Conservation (phyloP, 441 rosid genomes). For the Syzygium malaccense region DNA sequence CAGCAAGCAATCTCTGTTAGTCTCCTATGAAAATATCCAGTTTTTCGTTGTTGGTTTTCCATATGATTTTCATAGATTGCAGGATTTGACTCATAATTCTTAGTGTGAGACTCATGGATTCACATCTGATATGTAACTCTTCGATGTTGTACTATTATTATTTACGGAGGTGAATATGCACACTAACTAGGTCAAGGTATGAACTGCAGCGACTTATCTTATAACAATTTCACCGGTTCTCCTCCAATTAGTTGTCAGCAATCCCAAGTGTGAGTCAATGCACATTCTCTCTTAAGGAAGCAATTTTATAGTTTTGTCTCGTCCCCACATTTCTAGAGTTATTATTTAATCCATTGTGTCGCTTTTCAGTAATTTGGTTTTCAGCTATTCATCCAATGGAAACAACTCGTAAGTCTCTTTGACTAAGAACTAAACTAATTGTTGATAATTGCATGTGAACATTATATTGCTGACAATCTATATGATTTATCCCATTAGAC, state of each 20-base stretch:
- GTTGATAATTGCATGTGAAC: neutral
- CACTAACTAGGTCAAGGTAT: neutral
- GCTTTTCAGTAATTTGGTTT: constrained; percentile 54
- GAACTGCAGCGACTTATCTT: constrained; percentile 71
- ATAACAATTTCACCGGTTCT: constrained; percentile 69
- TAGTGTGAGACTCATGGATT: neutral
- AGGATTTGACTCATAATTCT: neutral
- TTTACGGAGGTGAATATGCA: neutral
- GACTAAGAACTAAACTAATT: neutral
- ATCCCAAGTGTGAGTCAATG: constrained; percentile 34
- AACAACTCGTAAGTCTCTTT: constrained; percentile 48
- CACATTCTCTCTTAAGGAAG: neutral
- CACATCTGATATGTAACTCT: neutral
- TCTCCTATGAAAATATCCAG: neutral
- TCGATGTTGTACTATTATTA: neutral
- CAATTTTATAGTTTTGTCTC: neutral
- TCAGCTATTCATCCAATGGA: constrained; percentile 32
- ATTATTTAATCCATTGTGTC: neutral
- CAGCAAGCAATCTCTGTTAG: constrained; percentile 27
- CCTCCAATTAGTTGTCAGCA: constrained; percentile 29
- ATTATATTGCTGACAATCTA: neutral
- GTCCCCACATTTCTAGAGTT: neutral
- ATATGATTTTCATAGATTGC: neutral
- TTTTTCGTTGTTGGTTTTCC: neutral
- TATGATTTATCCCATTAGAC: constrained; percentile 22